Evolutionary conservation across 2,329 filamentous ascomycete genomes (phyloP), one percentile per base, ranked within the genome.

Genomic region (Rutstroemia sp.): DNA sequence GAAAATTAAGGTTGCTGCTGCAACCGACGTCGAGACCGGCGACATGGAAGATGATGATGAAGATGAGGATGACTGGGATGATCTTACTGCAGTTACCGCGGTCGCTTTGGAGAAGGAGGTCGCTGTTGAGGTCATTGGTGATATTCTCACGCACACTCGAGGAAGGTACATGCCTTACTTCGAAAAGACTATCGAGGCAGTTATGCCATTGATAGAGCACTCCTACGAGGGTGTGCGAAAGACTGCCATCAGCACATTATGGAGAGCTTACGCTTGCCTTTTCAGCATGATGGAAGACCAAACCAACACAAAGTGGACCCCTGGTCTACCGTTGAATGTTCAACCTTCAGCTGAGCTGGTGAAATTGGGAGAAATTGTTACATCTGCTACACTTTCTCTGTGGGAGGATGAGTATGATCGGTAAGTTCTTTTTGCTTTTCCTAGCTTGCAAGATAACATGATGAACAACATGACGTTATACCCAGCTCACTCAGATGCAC

Each of bases 401-500:
- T 96, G 92, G 90, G 78, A 86, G 61, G 90, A 95, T 65, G 94
- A 99, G 73, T 83, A 85, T 69, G 94, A 99, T 73, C 84, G 91
- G 92, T 96, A 87, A 70, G 92, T 90, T 63, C 9, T 30, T 12
- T 12, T 25, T 56, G 57, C 57, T 60, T 55, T 44, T 58, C 60
- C 56, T 60, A 65, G 42, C 57, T 61, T 55, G 49, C 56, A 42
- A 44, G 55, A 56, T 51, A 70, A 74, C 68, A 86, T 90, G 91
- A 96, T 96, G 91, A 96, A 75, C 78, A 82, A 78, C 74, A 77
- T 83, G 84, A 69, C 89, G 89, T 92, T 92, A 92, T 82, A 92
- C 92, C 91, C 92, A 96, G 92, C 92, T 96, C 92, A 96, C 92
- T 96, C 89, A 89, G 88, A 97, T 86, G 86, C 89, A 81, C 76